Base-by-base conservation (phyloP, 345 rosid genomes). In the Moricandia arvensis region DNA sequence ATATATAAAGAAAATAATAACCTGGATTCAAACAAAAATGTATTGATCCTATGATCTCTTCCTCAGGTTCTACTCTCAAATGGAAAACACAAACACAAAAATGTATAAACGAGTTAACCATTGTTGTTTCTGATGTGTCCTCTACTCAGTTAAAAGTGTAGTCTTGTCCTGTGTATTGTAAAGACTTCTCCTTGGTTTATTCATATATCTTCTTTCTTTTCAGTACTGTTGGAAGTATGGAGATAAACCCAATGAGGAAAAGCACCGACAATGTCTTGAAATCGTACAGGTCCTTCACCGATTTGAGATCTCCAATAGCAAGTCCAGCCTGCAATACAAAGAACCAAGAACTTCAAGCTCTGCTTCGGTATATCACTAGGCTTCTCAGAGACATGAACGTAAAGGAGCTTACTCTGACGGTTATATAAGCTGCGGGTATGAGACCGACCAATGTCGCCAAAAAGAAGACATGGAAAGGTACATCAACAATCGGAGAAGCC, bases 401-500 rank as follows among this genome's bases (percentile, higher is more conserved):
- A 18, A 54, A 65, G 59, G 69, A 38, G 63, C 92, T 83, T 86
- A 92, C 99, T 78, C 92, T 84, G 74, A 92, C 97, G 33, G 99
- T 95, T 54, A 95, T 90, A 72, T 88, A 92, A 45, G 99, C 86
- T 29, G 99, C 97, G 2, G 99, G 99, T 29, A 92, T 85, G 80
- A 95, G 87, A 72, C 99, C 98, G 64, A 92, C 76, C 83, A 89
- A 76, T 66, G 98, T 95, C 27, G 98, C 99, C 78, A 80, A 75
- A 69, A 92, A 92, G 97, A 95, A 95, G 63, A 92, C 69, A 84
- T 90, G 97, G 82, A 92, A 95, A 11, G 99, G 99, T 75, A 95
- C 87, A 82, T 95, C 98, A 47, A 95, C 96, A 8, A 95, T 95
- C 2, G 97, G 97, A 69, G 99, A 95, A 8, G 97, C 99, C 87